These are phyloP conservation scores for Aquanectria penicillioides DNA, from an alignment of 2,329 filamentous ascomycete species.

Conservation along the genomic window DNA sequence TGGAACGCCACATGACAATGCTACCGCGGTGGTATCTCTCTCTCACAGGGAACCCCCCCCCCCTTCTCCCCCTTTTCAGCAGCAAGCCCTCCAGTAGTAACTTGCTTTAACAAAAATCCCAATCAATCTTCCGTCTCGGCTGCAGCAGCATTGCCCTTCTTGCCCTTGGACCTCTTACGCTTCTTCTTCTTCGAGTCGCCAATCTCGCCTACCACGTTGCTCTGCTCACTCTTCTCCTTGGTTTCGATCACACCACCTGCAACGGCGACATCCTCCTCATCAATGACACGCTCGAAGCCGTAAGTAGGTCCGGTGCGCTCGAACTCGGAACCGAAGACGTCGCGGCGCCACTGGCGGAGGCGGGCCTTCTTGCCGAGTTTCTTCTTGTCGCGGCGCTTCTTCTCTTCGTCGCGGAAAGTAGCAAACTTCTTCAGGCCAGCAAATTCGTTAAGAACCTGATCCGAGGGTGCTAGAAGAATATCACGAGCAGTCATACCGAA, in stretches of 20 bases:
- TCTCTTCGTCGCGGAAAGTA: slow-evolving; percentile 85
- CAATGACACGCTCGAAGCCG: slow-evolving; percentile 59
- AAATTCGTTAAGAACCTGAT: slow-evolving; percentile 87
- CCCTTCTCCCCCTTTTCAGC: neutral
- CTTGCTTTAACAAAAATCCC: neutral
- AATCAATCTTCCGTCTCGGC: slow-evolving; percentile 33
- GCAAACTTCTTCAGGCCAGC: slow-evolving; percentile 96
- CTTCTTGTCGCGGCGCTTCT: slow-evolving; percentile 91
- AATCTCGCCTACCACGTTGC: slow-evolving; percentile 43
- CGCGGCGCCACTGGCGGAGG: slow-evolving; percentile 83
- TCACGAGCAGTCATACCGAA: slow-evolving; percentile 92
- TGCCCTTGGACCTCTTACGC: slow-evolving; percentile 62
- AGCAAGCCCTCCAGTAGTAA: too few species aligned
- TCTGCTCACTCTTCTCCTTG: slow-evolving; percentile 31
- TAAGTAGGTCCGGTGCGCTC: slow-evolving; percentile 67
- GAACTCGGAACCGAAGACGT: slow-evolving; percentile 69
- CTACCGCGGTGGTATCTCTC: slow-evolving; percentile 33
- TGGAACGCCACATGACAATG: slow-evolving; percentile 36
- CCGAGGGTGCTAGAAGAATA: slow-evolving; percentile 88
- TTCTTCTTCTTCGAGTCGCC: slow-evolving; percentile 56
- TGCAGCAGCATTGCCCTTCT: slow-evolving; percentile 47
- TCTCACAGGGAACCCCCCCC: slow-evolving; percentile 17
- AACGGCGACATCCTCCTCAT: slow-evolving; percentile 37
- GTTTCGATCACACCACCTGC: slow-evolving; percentile 41
- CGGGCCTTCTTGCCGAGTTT: slow-evolving; percentile 91